Conservation (phyloP, 768 basidiomycete species). For the Kwoniella bestiolae region DNA sequence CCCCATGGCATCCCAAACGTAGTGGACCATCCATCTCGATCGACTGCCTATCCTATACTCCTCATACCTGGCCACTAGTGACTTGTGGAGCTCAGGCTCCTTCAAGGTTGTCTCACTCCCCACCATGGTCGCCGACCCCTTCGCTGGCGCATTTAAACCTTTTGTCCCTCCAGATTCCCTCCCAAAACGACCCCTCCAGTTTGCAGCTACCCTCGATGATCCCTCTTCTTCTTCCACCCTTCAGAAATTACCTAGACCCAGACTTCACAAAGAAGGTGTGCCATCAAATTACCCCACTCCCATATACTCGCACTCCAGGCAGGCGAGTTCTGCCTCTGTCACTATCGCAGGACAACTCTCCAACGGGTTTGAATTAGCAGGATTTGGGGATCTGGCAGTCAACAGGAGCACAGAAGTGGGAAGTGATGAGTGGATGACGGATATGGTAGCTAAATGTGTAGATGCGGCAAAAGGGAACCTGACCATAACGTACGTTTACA, state of each 20-base stretch:
- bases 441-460: constrained; percentile 40
- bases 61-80: background rate
- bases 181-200: constrained; percentile 7
- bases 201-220: constrained; percentile 40
- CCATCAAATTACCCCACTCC: constrained; percentile 28
- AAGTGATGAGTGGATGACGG: constrained; percentile 53
- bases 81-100: background rate
- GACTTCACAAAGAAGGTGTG: constrained; percentile 19
- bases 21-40: background rate
- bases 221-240: background rate
- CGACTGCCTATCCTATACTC: too few species aligned
- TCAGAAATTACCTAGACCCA: constrained; percentile 25
- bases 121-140: constrained; percentile 27
- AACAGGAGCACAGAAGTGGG: constrained; percentile 20
- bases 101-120: background rate
- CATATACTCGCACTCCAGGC: constrained; percentile 30
- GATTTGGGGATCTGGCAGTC: background rate
- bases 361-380: background rate
- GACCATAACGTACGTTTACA: constrained; percentile 36
- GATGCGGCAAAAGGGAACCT: constrained; percentile 36
- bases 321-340: constrained; percentile 14
- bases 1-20: too few species aligned
- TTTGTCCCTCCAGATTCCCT: constrained; percentile 18
- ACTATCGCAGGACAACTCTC: background rate
- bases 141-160: constrained; percentile 40